Percentiles rank a stretch among this genome's conserved stretches.
phyloP scores from a whole-genome alignment of 2,329 filamentous ascomycete species.

The Ascochyta viciae-villosae region DNA sequence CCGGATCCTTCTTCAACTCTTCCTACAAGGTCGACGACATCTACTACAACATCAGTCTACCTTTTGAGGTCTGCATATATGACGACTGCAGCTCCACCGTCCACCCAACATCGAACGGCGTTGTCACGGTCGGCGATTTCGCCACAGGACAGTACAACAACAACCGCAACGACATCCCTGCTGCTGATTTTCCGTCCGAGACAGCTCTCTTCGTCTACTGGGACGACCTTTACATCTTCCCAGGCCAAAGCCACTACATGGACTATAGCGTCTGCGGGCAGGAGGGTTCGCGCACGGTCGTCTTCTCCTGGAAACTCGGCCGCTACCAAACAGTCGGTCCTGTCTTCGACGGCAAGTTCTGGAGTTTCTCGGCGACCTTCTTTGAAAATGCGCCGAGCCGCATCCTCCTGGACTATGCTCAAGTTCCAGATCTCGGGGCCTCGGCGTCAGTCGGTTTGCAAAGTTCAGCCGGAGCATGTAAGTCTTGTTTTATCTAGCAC shows the following conservation, averaged over 20 bases:
- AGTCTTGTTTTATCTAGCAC: not conserved
- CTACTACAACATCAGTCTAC: not conserved
- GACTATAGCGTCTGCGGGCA: not conserved
- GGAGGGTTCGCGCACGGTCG: not conserved
- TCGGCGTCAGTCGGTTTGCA: not conserved
- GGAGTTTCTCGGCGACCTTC: not conserved
- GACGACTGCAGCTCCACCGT: not conserved
- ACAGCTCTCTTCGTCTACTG: not conserved
- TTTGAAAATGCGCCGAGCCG: not conserved
- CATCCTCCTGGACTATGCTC: not conserved
- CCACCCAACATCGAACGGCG: not conserved
- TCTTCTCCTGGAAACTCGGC: not conserved
- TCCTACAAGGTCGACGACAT: not conserved
- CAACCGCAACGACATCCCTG: not conserved
- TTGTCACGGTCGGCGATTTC: constrained; percentile 1
- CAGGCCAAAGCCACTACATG: not conserved
- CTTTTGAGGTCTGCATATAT: constrained; percentile 9
- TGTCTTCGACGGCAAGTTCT: not conserved
- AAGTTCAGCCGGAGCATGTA: not conserved
- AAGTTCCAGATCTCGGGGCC: not conserved
- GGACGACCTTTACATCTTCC: constrained; percentile 4
- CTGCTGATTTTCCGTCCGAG: not conserved
- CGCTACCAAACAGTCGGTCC: not conserved
- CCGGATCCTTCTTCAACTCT: not conserved
- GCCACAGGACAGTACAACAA: not conserved